Evolutionary conservation across 1,139 yeast genomes (phyloP).

Genomic region (Groenewaldozyma auringiensis): DNA sequence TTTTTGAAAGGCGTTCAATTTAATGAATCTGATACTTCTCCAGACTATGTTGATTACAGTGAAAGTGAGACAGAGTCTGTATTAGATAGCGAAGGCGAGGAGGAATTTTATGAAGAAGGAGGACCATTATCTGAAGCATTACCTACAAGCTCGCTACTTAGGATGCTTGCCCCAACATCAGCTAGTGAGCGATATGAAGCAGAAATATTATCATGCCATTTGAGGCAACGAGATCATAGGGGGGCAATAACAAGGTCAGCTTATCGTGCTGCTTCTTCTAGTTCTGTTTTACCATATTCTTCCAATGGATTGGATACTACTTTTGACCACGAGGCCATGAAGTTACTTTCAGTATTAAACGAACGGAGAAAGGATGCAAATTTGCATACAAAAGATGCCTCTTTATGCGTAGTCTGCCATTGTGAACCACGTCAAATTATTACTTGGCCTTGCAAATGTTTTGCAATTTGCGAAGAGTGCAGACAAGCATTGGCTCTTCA

Average conservation of each 20-base stretch:
- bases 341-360: conserved; percentile 2
- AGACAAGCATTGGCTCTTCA: conserved; percentile 66
- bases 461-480: conserved; percentile 81
- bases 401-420: conserved; percentile 73
- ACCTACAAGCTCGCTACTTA: conserved; percentile 2
- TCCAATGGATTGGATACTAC: neutral
- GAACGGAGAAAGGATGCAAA: conserved; percentile 12
- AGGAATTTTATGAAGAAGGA: conserved; percentile 8
- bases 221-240: conserved; percentile 8
- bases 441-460: conserved; percentile 90
- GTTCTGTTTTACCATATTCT: neutral
- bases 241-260: conserved; percentile 20
- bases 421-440: conserved; percentile 65
- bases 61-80: conserved; percentile 7
- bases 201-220: conserved; percentile 18
- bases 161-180: conserved; percentile 19
- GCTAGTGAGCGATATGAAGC: conserved; percentile 20
- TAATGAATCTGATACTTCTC: neutral
- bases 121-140: conserved; percentile 4
- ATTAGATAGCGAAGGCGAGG: conserved; percentile 6
- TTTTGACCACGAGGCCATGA: too few species aligned
- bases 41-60: neutral
- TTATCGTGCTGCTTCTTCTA: conserved; percentile 7
- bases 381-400: conserved; percentile 8
- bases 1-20: neutral